These are phyloP conservation scores for Tilletia horrida DNA, from an alignment of 1,284 basidiomycete genomes.

Conservation along the genomic window DNA sequence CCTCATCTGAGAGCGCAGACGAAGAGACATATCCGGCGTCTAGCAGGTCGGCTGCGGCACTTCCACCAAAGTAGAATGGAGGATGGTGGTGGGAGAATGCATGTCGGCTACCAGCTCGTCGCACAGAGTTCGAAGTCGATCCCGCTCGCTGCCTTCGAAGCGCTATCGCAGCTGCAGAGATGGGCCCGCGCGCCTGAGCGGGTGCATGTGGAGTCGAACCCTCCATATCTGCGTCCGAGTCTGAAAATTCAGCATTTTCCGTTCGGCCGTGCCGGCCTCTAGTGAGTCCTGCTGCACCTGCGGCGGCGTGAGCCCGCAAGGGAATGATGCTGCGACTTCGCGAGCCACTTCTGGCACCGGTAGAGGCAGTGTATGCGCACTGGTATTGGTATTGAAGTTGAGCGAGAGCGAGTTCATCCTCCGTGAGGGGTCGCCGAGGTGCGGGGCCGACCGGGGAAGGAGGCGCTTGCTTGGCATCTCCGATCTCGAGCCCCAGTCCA, in stretches of 20 bases:
- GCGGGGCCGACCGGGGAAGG: neutral
- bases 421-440: neutral
- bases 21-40: neutral
- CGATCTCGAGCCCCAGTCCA: neutral
- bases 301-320: too few relatives aligned
- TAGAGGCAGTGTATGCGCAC: neutral
- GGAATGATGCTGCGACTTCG: neutral
- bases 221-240: slow-evolving; percentile 5
- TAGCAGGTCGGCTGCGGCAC: too few relatives aligned
- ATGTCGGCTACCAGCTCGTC: too few relatives aligned
- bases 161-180: neutral
- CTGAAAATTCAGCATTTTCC: neutral
- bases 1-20: slow-evolving; percentile 1
- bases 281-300: too few relatives aligned
- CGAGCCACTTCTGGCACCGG: neutral
- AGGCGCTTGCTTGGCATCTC: neutral
- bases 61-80: too few relatives aligned
- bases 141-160: too few relatives aligned
- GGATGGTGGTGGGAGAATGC: too few relatives aligned
- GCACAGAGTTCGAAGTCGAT: too few relatives aligned
- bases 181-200: neutral
- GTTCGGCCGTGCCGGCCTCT: too few relatives aligned
- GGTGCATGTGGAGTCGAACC: neutral
- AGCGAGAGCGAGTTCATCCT: neutral
- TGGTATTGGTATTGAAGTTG: slow-evolving; percentile 5